phyloP scores from a whole-genome alignment of 768 basidiomycete genomes.

The Flagelloscypha sp. region DNA sequence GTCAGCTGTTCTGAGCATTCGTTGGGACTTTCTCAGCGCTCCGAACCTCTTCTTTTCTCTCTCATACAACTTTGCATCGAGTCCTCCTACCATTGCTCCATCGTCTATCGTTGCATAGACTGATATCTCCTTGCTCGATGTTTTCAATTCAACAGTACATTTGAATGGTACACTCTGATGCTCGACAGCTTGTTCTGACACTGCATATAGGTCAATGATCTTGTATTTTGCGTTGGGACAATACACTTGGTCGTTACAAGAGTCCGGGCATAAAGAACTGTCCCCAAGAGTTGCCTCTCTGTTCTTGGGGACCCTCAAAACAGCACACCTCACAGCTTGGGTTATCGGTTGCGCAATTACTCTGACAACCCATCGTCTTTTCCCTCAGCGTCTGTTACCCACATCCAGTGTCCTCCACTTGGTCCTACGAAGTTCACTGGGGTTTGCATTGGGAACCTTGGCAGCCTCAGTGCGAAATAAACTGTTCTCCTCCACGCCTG shows the following conservation, averaged over 20 bases:
- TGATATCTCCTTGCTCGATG: constrained; percentile 7
- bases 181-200: constrained; percentile 5
- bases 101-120: neutral
- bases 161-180: constrained; percentile 15
- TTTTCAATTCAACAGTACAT: constrained; percentile 12
- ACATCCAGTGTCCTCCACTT: neutral
- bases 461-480: too few species aligned
- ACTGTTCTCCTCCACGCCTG: too few species aligned
- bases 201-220: constrained; percentile 5
- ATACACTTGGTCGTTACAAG: too few species aligned
- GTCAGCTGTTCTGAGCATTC: neutral
- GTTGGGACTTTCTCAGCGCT: neutral
- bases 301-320: too few species aligned
- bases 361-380: constrained; percentile 17
- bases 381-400: constrained; percentile 12
- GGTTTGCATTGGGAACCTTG: too few species aligned
- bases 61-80: constrained; percentile 7
- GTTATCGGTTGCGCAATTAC: too few species aligned
- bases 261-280: too few species aligned
- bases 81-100: constrained; percentile 2
- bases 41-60: constrained; percentile 4
- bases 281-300: too few species aligned
- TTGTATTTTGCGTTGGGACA: constrained; percentile 4
- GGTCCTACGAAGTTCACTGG: too few species aligned
- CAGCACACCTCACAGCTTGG: too few species aligned